phyloP scores from a whole-genome alignment of 768 basidiomycete genomes.

The Pleurotus tuoliensis region DNA sequence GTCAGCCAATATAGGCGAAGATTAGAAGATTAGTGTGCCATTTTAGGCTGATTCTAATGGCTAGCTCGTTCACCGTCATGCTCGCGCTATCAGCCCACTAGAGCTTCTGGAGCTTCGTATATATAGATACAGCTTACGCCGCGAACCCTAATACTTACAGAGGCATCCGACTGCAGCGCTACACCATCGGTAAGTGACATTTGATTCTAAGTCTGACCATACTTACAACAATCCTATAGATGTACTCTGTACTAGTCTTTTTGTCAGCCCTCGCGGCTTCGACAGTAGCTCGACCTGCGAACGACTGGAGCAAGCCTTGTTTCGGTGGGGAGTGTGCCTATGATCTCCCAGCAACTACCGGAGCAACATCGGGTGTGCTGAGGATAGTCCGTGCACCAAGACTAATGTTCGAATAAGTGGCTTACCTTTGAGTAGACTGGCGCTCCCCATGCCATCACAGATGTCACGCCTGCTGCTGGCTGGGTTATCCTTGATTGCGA shows the following conservation, averaged over 20 bases:
- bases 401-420: not conserved
- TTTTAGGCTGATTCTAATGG: no score
- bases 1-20: no score
- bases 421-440: not conserved
- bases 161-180: not conserved
- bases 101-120: no score
- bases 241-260: not conserved
- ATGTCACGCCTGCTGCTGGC: slow-evolving; percentile 3
- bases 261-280: not conserved
- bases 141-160: no score
- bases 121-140: no score
- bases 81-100: no score
- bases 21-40: no score
- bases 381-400: not conserved
- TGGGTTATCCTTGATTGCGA: slow-evolving; percentile 6
- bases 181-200: not conserved
- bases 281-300: not conserved
- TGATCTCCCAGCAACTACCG: not conserved
- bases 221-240: not conserved
- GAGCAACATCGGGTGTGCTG: not conserved
- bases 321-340: slow-evolving; percentile 3
- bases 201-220: not conserved
- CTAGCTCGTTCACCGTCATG: no score
- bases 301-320: slow-evolving; percentile 2
- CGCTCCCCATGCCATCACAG: slow-evolving; percentile 1